Conservation (phyloP, 176 grass and related monocot genomes). For the Elymus sibiricus region DNA sequence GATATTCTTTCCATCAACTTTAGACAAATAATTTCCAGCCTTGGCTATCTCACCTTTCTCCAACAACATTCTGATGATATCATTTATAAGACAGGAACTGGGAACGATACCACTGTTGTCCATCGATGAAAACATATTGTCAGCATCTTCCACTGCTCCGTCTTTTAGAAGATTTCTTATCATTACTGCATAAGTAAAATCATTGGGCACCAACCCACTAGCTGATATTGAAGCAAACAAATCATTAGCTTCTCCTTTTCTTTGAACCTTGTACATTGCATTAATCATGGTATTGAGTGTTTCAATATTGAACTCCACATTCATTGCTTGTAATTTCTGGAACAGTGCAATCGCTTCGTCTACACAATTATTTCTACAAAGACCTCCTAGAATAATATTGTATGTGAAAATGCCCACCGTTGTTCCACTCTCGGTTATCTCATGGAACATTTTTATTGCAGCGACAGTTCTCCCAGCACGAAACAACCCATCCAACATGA, state of each 20-base stretch:
- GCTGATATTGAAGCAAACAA: neutral
- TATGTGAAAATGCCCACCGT: accelerated
- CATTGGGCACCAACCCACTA: neutral
- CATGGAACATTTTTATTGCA: neutral
- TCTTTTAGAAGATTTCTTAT: neutral
- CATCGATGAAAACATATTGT: neutral
- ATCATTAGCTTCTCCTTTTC: neutral
- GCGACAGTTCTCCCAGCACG: neutral
- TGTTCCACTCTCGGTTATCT: neutral
- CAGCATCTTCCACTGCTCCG: neutral
- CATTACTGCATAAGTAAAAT: neutral
- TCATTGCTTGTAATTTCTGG: neutral
- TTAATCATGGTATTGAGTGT: neutral
- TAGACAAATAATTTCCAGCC: neutral
- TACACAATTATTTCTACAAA: neutral
- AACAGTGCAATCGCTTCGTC: neutral
- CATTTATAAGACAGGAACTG: neutral
- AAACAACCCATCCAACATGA: neutral
- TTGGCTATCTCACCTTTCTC: neutral
- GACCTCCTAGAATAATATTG: neutral
- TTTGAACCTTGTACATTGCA: neutral
- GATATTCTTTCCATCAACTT: neutral
- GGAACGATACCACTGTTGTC: neutral
- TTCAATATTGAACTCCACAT: neutral
- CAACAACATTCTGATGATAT: neutral